Percentiles rank a stretch among this genome's conserved stretches.
Evolutionary conservation across 202 grass and related monocot genomes (phyloP).

Genomic region (Elaeis oleifera): DNA sequence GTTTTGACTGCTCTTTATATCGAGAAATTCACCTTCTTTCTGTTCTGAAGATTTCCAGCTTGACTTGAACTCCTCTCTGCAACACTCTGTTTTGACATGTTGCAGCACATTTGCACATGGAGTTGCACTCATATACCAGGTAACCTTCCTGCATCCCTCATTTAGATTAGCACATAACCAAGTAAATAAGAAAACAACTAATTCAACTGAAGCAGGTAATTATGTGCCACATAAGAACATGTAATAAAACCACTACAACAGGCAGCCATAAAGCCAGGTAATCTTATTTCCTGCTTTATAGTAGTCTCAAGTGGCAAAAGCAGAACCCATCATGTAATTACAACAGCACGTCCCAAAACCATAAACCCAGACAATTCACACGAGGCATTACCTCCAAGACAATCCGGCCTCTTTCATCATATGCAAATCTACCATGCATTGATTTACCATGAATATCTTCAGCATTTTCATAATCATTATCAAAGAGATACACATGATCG

Average conservation of each 20-base stretch:
- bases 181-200: constrained; percentile 22
- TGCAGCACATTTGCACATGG: constrained; percentile 54
- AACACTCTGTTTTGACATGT: constrained; percentile 91
- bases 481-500: constrained; percentile 59
- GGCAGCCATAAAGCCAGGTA: no score
- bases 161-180: no score
- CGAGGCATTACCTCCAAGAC: constrained; percentile 63
- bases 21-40: constrained; percentile 57
- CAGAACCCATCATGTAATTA: not conserved
- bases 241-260: no score
- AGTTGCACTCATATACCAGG: constrained; percentile 89
- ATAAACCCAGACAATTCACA: not conserved
- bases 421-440: constrained; percentile 76
- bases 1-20: not conserved
- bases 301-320: no score
- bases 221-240: no score
- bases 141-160: constrained; percentile 60
- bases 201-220: not conserved
- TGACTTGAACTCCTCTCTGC: constrained; percentile 81
- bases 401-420: constrained; percentile 54
- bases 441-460: constrained; percentile 49
- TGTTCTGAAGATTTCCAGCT: constrained; percentile 86
- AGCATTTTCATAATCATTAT: constrained; percentile 45
- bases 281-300: no score
- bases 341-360: not conserved